phyloP scores from a whole-genome alignment of 805 yeast species.

The Candida palmyrensis region DNA sequence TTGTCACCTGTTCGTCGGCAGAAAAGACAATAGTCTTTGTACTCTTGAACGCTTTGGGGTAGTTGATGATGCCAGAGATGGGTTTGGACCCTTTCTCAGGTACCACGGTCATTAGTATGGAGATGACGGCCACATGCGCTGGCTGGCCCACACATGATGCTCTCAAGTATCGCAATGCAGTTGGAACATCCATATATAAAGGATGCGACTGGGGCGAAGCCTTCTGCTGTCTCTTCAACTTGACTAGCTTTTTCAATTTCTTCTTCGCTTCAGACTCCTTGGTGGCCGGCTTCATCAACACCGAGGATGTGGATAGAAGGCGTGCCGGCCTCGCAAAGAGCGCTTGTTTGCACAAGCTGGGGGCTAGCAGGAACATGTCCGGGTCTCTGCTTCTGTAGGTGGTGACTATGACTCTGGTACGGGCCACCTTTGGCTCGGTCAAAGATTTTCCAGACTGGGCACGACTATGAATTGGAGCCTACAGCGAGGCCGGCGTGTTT shows the following conservation, averaged over 20 bases:
- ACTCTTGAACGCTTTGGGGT: conserved; percentile 68
- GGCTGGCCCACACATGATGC: conserved; percentile 91
- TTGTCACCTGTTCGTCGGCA: conserved; percentile 44
- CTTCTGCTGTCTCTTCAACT: conserved; percentile 19
- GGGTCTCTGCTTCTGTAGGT: too few species aligned
- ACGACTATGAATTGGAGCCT: too few species aligned
- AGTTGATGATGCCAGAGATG: conserved; percentile 61
- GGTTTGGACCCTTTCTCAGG: conserved; percentile 77
- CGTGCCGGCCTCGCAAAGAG: too few species aligned
- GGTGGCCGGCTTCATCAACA: conserved; percentile 2
- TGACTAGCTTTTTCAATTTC: conserved; percentile 19
- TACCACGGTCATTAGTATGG: conserved; percentile 55
- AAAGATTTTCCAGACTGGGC: too few species aligned
- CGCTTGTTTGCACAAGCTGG: too few species aligned
- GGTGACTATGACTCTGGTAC: too few species aligned
- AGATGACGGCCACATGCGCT: conserved; percentile 59
- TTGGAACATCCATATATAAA: conserved; percentile 63
- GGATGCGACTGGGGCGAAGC: conserved; percentile 47
- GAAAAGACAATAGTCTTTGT: conserved; percentile 69
- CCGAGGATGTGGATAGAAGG: background rate
- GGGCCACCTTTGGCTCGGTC: too few species aligned
- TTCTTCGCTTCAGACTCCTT: conserved; percentile 12
- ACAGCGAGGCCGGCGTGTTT: too few species aligned
- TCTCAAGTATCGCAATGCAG: conserved; percentile 72
- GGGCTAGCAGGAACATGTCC: too few species aligned